Conservation (phyloP, 1,139 yeast genomes). For the Pichia inconspicua region DNA sequence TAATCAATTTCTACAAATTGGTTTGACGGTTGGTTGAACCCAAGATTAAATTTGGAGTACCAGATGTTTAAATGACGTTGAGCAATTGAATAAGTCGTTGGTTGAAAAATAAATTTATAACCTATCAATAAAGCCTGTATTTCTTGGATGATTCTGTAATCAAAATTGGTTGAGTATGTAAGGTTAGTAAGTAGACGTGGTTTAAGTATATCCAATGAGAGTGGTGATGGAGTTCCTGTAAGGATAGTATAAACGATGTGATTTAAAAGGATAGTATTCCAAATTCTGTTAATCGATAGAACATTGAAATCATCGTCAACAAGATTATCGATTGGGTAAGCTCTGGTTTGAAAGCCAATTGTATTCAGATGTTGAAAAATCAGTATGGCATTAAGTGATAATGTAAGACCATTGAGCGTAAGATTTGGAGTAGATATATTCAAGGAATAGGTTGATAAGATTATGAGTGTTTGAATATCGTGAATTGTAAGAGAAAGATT, state of each 20-base stretch:
- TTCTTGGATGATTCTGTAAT: slow-evolving; percentile 78
- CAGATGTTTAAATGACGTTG: slow-evolving; percentile 37
- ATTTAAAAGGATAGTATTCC: slow-evolving; percentile 67
- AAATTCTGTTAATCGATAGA: slow-evolving; percentile 27
- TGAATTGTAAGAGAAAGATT: slow-evolving; percentile 35
- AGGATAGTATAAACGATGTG: slow-evolving; percentile 64
- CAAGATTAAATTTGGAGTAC: slow-evolving; percentile 66
- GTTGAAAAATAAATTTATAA: slow-evolving; percentile 50
- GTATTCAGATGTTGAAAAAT: slow-evolving; percentile 13
- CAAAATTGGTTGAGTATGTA: slow-evolving; percentile 67
- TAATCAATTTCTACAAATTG: slow-evolving; percentile 74
- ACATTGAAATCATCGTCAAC: slow-evolving; percentile 25
- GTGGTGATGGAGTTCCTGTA: slow-evolving; percentile 57
- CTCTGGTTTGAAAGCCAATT: slow-evolving; percentile 10
- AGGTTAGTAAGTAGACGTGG: slow-evolving; percentile 37
- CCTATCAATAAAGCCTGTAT: slow-evolving; percentile 56
- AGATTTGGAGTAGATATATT: slow-evolving; percentile 9
- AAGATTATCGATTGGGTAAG: slow-evolving; percentile 4
- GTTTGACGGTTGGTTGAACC: slow-evolving; percentile 64
- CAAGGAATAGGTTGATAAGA: slow-evolving; percentile 47
- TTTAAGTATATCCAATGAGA: slow-evolving; percentile 14
- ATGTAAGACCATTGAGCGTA: slow-evolving; percentile 12
- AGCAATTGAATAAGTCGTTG: slow-evolving; percentile 8
- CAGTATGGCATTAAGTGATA: slow-evolving; percentile 12
- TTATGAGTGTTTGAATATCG: slow-evolving; percentile 57